A percentile compares a stretch with the other conserved stretches of the same genome.
Evolutionary conservation across 495 filamentous ascomycete species (phyloP).

Genomic region (Pyrenula massariospora): DNA sequence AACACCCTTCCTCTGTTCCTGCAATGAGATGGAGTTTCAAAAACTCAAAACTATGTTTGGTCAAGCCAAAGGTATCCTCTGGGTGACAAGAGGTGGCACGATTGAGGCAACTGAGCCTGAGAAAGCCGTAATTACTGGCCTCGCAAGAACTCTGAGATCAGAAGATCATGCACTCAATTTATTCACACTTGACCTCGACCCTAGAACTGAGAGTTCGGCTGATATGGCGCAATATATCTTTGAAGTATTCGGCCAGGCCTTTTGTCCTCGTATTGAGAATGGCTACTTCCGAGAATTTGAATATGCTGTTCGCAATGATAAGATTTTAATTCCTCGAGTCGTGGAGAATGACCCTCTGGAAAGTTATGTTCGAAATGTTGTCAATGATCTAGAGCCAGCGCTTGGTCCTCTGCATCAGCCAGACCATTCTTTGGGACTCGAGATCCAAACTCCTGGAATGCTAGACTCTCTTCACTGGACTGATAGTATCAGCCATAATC

Average conservation of each 20-base stretch:
- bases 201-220: conserved; percentile 7
- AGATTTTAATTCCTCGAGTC: conserved; percentile 3
- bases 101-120: conserved; percentile 13
- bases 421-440: conserved; percentile 23
- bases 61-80: conserved; percentile 19
- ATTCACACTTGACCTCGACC: conserved; percentile 21
- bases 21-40: background rate
- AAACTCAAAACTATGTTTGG: background rate
- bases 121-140: conserved; percentile 22
- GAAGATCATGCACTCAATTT: conserved; percentile 16
- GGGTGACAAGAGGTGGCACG: conserved; percentile 26
- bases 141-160: conserved; percentile 25
- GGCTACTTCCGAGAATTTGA: background rate
- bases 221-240: background rate
- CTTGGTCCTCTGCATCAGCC: conserved; percentile 8
- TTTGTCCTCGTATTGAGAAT: background rate
- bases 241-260: background rate
- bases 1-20: background rate
- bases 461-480: conserved; percentile 42
- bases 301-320: conserved; percentile 2
- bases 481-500: conserved; percentile 21
- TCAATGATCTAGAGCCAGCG: background rate
- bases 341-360: background rate
- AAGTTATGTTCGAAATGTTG: background rate
- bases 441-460: conserved; percentile 29